Conservation (phyloP, 352 stramenopile genomes). For the Phytophthora constricta region DNA sequence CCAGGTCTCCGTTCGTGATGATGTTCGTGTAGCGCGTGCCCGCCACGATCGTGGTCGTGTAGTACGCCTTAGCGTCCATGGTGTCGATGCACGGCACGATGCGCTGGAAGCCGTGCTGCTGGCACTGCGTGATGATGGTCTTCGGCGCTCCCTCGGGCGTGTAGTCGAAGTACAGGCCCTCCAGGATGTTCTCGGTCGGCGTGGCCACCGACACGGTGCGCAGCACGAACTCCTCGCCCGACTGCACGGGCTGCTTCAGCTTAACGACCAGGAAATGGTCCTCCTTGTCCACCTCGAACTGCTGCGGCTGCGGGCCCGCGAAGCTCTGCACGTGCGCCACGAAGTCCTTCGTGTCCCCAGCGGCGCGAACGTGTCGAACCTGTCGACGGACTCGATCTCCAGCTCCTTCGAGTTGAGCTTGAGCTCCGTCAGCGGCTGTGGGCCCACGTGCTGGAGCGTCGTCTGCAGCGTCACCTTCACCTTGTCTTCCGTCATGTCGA, state of each 20-base stretch:
- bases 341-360: conserved; percentile 55
- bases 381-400: conserved; percentile 66
- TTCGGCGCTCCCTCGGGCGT: conserved; percentile 66
- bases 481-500: conserved; percentile 70
- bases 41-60: conserved; percentile 79
- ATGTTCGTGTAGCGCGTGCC: conserved; percentile 83
- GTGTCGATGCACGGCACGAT: conserved; percentile 83
- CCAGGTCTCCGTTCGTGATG: conserved; percentile 81
- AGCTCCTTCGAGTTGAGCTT: conserved; percentile 84
- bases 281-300: conserved; percentile 66
- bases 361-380: conserved; percentile 52
- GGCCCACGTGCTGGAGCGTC: conserved; percentile 61
- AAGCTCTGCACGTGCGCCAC: conserved; percentile 68
- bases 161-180: conserved; percentile 84
- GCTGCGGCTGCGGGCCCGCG: conserved; percentile 42
- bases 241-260: conserved; percentile 55
- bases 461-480: conserved; percentile 76
- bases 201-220: conserved; percentile 69
- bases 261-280: conserved; percentile 78
- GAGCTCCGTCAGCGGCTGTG: conserved; percentile 49
- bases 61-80: conserved; percentile 84
- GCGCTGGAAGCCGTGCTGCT: conserved; percentile 82
- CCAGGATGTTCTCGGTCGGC: conserved; percentile 79
- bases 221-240: conserved; percentile 72
- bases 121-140: conserved; percentile 86